Evolutionary conservation across 345 rosid genomes (phyloP), one percentile per base, ranked within the genome.

Genomic region (Dipteronia dyeriana): DNA sequence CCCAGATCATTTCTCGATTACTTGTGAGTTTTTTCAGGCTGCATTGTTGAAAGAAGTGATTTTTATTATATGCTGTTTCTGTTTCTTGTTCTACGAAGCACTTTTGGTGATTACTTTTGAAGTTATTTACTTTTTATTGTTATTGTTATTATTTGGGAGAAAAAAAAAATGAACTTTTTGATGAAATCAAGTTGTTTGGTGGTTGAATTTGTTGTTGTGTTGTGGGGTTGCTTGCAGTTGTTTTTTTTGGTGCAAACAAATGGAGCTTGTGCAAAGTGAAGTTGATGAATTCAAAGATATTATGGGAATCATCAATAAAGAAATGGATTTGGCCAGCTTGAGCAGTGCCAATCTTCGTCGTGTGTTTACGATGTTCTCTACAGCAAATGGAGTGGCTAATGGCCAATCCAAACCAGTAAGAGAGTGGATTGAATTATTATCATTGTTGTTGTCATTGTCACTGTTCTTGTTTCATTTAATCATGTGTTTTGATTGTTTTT

Each of bases 231-330:
- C 38, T 68, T 68, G 56, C 71, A 68, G 71, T 68, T 19, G 5
- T 20, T n/a, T 56, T 56, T 49, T 10, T 34, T 17, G n/a, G 6
- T 31, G 11, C 22, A 34, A 34, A 34, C 34, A 7, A 34, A 71
- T 71, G 75, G 75, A 71, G 26, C 49, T 71, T 7, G 13, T 56
- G 29, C 31, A 31, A 56, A 23, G 75, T 49, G 75, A 71, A 34
- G 65, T 71, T 56, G 75, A 71, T 71, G 75, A 71, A 38, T 71
- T 56, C 34, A 71, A 17, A 57, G 65, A 56, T 29, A 71, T 71
- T 34, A 71, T 56, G 75, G 75, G 65, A 56, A 71, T 56, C 66
- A 57, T 71, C 34, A 71, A 71, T 6, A 34, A 56, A 38, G 75
- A 71, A 56, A 71, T 71, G 51, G 75, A 71, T 57, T 34, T 57